Evolutionary conservation across 306 rosid species (phyloP), one percentile per base, ranked within the genome.

Genomic region (Quercus robur): DNA sequence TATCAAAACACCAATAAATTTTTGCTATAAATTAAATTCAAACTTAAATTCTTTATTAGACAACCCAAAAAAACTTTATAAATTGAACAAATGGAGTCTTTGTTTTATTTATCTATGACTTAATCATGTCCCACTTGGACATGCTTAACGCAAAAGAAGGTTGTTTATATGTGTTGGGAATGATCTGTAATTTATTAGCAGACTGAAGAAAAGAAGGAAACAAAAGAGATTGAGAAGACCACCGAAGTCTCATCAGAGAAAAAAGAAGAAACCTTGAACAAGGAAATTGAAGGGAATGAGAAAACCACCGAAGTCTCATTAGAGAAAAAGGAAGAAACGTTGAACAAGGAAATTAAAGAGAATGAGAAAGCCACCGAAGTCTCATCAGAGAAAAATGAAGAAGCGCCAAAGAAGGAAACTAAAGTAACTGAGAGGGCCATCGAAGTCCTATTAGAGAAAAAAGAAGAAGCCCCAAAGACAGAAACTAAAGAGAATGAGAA

Each of bases 201-300:
- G 85, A 75, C 56, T 9, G 78, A 63, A 63, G 70, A 72, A 30
- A 82, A 82, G 31, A 59, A 59, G 26, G 66, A 59, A 59, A 28
- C 66, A 59, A 11, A 59, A 59, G 66, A 59, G 31, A 38, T 4
- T 9, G 79, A 79, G 31, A 63, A 59, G 21, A n/a, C 25, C 1
- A 70, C 20, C 31, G 64, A 57, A 5, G 64, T 3, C 2, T 14
- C 66, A 20, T 59, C 18, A 21, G 30, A 59, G 31, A 21, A 12
- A 19, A 59, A 20, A 59, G 66, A 18, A 31, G 49, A 52, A 75
- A 52, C 46, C 46, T 7, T 38, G 46, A 38, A 38, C 46, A 38
- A 7, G 46, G 46, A 38, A 38, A 8, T 7, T n/a, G 10, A 25
- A 18, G 25, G 41, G 20, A 49, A 70, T 21, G 71, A 70, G n/a